Conservation (phyloP, 2,329 filamentous ascomycete genomes). For the Xylaria digitata region DNA sequence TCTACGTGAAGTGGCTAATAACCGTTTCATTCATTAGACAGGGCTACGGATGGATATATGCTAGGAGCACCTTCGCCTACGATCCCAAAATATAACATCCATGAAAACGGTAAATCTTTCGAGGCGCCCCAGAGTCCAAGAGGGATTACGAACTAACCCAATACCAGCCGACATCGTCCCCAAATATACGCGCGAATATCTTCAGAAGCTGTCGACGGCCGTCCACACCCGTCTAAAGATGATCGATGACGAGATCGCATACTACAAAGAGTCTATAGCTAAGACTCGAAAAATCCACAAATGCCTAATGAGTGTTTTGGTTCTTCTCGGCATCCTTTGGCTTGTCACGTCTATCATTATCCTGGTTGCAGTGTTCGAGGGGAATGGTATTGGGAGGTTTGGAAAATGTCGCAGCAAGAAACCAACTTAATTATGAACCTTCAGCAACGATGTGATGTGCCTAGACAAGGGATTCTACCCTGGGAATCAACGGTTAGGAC, state of each 20-base stretch:
- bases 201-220: slow-evolving; percentile 13
- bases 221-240: slow-evolving; percentile 13
- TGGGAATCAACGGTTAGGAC: background rate
- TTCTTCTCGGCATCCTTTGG: slow-evolving; percentile 17
- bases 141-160: background rate
- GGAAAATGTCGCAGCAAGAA: background rate
- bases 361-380: slow-evolving; percentile 7
- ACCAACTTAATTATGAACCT: background rate
- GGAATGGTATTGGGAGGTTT: background rate
- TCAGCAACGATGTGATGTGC: background rate
- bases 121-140: background rate
- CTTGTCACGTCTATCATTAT: slow-evolving; percentile 16
- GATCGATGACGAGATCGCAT: slow-evolving; percentile 8
- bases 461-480: background rate
- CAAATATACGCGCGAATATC: slow-evolving; percentile 33
- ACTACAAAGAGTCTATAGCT: background rate
- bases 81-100: slow-evolving; percentile 20
- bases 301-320: background rate
- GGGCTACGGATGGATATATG: background rate
- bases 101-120: slow-evolving; percentile 12
- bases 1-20: background rate
- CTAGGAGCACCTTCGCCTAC: background rate
- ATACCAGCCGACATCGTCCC: slow-evolving; percentile 22
- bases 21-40: slow-evolving; percentile 5
- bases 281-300: slow-evolving; percentile 1